Evolutionary conservation across 2,329 filamentous ascomycete species (phyloP), one percentile per base, ranked within the genome.

Genomic region (Penicillium verrucosum): DNA sequence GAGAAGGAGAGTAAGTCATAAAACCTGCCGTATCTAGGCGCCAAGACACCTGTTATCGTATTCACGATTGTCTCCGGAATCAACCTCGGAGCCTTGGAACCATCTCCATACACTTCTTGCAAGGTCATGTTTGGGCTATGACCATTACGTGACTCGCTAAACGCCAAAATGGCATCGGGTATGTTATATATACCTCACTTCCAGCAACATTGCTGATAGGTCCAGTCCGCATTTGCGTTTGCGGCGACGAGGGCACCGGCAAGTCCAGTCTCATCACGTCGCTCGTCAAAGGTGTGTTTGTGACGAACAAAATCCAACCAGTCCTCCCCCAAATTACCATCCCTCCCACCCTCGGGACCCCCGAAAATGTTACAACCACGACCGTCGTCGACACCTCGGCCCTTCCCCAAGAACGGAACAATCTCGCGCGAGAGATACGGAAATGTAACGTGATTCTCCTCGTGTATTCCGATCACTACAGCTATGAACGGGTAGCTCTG

Each of bases 381-480:
- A 77, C 74, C 4, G 93, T 99, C 68, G 91, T 99, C 78, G 94
- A 99, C 75, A 99, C 94, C 32, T 97, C 93, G 34, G 92, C 94
- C 37, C 85, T 96, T 10, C 94, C 94, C 0, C 92, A 97, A 74
- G 93, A 99, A 72, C 88, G 94, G 64, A 90, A 89, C 58, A 92
- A 88, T 18, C 81, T 99, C 57, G 89, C 92, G 60, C 94, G 94
- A 72, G 94, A 97, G 77, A 92, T 99, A 60, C 87, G 94, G 62
- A 97, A 97, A 75, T 94, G 89, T 69, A 99, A 97, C 73, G 93
- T 97, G 64, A 97, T 99, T 62, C 82, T 97, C 18, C 85, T 99
- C 42, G 92, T 99, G 53, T 99, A 99, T 75, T 92, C 92, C 64
- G 94, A 99, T 73, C 93, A 97, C 77, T 99, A 99, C 80, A 97